phyloP scores from a whole-genome alignment of 2,329 filamentous ascomycete species.

The Penicillium carneum region DNA sequence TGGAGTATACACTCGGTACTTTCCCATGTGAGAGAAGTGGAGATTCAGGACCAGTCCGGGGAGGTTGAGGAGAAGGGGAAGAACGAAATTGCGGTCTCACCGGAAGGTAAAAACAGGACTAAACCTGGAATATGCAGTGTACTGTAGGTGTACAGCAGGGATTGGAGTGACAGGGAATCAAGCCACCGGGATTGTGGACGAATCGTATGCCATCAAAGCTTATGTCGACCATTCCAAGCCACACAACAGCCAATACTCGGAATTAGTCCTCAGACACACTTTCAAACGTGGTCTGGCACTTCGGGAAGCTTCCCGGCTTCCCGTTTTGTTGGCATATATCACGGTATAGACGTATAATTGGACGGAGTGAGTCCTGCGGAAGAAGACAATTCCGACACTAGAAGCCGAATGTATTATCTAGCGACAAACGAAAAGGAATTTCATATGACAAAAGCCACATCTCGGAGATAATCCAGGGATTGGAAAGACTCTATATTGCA shows the following conservation, averaged over 20 bases:
- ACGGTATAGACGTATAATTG: conserved; percentile 5
- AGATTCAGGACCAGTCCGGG: neutral
- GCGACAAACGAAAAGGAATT: conserved; percentile 5
- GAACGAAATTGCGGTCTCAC: conserved; percentile 19
- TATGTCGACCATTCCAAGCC: neutral
- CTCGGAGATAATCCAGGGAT: conserved; percentile 21
- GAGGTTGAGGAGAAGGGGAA: neutral
- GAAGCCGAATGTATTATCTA: neutral
- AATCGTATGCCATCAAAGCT: conserved; percentile 8
- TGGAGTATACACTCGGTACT: neutral
- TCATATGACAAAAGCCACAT: neutral
- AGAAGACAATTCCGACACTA: conserved; percentile 20
- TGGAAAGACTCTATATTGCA: conserved; percentile 6
- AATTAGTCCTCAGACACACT: neutral
- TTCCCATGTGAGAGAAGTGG: conserved; percentile 9
- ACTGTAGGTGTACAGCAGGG: neutral
- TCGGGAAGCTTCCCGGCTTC: conserved; percentile 34
- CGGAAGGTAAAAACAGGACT: conserved; percentile 23
- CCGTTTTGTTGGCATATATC: conserved; percentile 17
- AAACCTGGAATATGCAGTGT: neutral
- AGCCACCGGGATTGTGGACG: neutral
- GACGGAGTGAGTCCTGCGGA: conserved; percentile 2
- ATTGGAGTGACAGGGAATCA: neutral
- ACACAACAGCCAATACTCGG: neutral
- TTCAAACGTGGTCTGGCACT: neutral